Evolutionary conservation across 1,284 basidiomycete genomes (phyloP), one percentile per base, ranked within the genome.

Genomic region (Cerrena zonata): DNA sequence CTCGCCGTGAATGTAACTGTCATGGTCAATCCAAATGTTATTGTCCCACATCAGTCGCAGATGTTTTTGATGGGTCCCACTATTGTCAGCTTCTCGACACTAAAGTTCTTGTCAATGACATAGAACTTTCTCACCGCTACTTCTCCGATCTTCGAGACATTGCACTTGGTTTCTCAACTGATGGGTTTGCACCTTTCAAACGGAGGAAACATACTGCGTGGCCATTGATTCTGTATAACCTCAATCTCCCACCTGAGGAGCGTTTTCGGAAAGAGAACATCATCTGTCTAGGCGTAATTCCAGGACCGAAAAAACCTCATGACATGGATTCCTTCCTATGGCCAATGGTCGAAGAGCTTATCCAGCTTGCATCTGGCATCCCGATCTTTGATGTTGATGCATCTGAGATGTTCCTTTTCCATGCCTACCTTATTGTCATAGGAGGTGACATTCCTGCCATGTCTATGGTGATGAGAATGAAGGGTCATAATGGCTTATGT

Each of bases 391-490:
- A 77, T 55, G 48, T 51, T 1, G 30, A 63, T 1, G 37, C 51
- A 0, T 40, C 56, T 3, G 23, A 42, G 0, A 19, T 66, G 5
- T 75, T 75, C 48, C 36, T 51, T 1, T 61, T 78, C 0, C 66
- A 54, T 30, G 74, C 71, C 0, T 73, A 67, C 48, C 64, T 74
- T 3, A 66, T 76, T 5, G 48, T 73, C 5, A 64, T 63, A 5
- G 71, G 69, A 45, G 72, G 76, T 2, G 75, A 78, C 51, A 75
- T 77, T 24, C 75, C 71, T 4, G 77, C 75, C 0, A 19, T 40
- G 0, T 64, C 70, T 0, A 71, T 72, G 64, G 34, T 76, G 2
- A 69, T 76, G 68, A 52, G 61, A 1, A 73, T 77, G 66, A 77
- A 76, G 53, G 75, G 76, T 0, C 73, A 75, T 45, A 78, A 77